Evolutionary conservation across 805 yeast species (phyloP).

Genomic region (Blastobotrys parvus): DNA sequence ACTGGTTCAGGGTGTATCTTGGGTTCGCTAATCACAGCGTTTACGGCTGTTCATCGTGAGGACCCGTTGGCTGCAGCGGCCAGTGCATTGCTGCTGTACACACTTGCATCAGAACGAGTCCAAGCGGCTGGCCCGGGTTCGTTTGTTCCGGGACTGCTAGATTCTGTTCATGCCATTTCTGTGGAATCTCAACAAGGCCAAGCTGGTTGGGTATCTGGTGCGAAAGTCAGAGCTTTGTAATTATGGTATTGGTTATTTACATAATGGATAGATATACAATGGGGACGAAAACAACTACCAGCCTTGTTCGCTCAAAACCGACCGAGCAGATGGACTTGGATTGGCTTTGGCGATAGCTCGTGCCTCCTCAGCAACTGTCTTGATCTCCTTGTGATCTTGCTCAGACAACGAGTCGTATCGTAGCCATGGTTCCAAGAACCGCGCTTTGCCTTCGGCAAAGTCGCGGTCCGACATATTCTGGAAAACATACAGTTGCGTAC

Average conservation of each 20-base stretch:
- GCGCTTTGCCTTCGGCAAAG: conserved; percentile 84
- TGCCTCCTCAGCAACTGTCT: conserved; percentile 5
- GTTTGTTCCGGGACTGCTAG: conserved; percentile 42
- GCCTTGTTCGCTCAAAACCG: conserved; percentile 5
- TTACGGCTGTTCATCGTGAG: conserved; percentile 37
- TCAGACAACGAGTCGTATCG: conserved; percentile 61
- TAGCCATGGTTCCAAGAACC: conserved; percentile 74
- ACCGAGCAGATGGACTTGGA: conserved; percentile 1
- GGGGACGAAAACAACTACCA: conserved; percentile 1
- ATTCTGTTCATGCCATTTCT: conserved; percentile 26
- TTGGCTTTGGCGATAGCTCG: background rate
- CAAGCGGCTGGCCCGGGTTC: conserved; percentile 47
- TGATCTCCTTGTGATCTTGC: conserved; percentile 12
- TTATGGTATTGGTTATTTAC: too few relatives aligned
- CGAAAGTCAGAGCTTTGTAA: too few relatives aligned
- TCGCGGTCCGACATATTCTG: conserved; percentile 83
- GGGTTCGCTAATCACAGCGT: conserved; percentile 62
- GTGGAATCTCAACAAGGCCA: conserved; percentile 10
- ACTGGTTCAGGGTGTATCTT: conserved; percentile 82
- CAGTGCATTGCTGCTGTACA: conserved; percentile 50
- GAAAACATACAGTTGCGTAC: conserved; percentile 82
- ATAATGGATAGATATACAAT: background rate
- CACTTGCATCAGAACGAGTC: conserved; percentile 53
- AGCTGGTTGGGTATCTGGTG: conserved; percentile 7
- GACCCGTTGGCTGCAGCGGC: conserved; percentile 40